Base-by-base conservation (phyloP, 805 yeast genomes). In the Kregervanrija pseudodelftensis region DNA sequence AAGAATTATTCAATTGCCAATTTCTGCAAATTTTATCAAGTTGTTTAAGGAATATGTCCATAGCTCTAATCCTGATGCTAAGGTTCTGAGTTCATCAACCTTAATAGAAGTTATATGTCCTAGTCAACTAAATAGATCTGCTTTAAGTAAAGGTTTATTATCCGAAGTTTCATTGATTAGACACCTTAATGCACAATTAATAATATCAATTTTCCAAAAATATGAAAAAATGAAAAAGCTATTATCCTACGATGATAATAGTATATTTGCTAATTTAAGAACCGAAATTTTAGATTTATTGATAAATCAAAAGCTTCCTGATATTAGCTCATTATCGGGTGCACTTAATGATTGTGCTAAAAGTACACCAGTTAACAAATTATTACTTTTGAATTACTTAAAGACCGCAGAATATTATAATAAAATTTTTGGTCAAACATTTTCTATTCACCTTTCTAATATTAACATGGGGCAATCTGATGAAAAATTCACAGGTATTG, bases 71-170 rank as follows among this genome's bases (percentile, higher is more conserved):
- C 28, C 28, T 22, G 7, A 22, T 22, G 8, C 28, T 22, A 22
- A 22, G 7, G 8, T 22, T 22, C 8, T 22, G 28, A 22, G 28
- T 8, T 33, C 51, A 11, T 33, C 39, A 1, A 30, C 35, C 8
- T 67, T 82, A 1, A 55, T 73, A 30, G 89, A 85, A 47, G 68
- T 70, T 36, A 70, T 85, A 7, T 60, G 82, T 5, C 93, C 96
- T 4, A 65, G 79, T 0, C 77, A 86, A 0, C 54, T 89, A 13
- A 74, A 83, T 2, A 76, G 78, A 51, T 45, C 71, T 2, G 69
- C 83, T 0, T 62, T 90, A 40, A 66, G 73, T 1, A 82, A 79
- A 49, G 74, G 85, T 45, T 60, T 91, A 33, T 72, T 72, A 39
- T 65, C 72, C 13, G 76, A 76, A 1, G 54, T 65, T 2, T 58